phyloP scores from a whole-genome alignment of 768 basidiomycete genomes.

The Phaeotremella skinneri region DNA sequence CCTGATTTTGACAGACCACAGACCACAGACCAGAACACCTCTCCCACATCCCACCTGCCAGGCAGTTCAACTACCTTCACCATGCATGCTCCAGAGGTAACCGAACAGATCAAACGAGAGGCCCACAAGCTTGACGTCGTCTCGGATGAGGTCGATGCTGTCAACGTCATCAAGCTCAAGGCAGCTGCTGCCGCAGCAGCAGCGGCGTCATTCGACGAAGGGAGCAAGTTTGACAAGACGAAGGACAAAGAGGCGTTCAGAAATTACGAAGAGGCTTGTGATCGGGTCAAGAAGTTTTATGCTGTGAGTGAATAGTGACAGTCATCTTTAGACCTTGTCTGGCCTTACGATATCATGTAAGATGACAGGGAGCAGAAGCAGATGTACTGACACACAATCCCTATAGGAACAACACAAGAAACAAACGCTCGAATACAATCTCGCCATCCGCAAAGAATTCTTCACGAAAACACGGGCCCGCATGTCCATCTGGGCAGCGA shows the following conservation, averaged over 20 bases:
- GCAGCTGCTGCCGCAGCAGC: constrained; percentile 1
- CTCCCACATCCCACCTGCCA: too few relatives aligned
- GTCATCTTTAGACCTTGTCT: too few relatives aligned
- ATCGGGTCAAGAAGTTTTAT: constrained; percentile 49
- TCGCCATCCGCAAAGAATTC: constrained; percentile 70
- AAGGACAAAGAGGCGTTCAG: constrained; percentile 50
- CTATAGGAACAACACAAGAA: constrained; percentile 60
- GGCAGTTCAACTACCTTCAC: background rate
- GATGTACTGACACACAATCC: background rate
- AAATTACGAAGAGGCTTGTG: constrained; percentile 47
- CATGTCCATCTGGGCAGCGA: constrained; percentile 59
- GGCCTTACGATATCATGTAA: too few relatives aligned
- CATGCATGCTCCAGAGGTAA: constrained; percentile 42
- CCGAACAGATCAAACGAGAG: constrained; percentile 31
- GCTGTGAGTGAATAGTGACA: constrained; percentile 34
- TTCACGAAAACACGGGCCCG: constrained; percentile 64
- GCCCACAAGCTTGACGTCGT: constrained; percentile 40
- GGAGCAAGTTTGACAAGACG: constrained; percentile 39
- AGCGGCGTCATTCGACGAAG: constrained; percentile 22
- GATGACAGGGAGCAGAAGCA: too few relatives aligned
- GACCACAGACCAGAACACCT: too few relatives aligned
- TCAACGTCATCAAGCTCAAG: constrained; percentile 45
- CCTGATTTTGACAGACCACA: too few relatives aligned
- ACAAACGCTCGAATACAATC: constrained; percentile 81
- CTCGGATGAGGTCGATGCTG: constrained; percentile 46